Evolutionary conservation across 148 eudicot species (phyloP), one percentile per base, ranked within the genome.

Genomic region (Rhododendron vialii): DNA sequence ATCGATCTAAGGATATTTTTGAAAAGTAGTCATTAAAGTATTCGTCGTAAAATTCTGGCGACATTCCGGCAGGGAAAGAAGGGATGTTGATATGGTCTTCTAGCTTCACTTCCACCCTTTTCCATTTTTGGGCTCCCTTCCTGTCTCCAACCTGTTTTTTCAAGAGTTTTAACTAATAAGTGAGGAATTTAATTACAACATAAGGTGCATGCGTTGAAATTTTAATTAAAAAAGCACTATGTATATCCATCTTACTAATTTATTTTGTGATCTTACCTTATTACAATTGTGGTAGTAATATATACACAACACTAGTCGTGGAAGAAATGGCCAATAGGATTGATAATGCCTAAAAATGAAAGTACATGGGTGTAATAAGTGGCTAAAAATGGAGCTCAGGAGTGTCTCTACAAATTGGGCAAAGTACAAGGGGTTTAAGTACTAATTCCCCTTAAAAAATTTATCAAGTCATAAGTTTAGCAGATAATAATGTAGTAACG

Each of bases 121-220:
- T 93, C 98, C 98, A 96, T 41, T 88, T 89, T 84, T 93, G 95
- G 28, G 65, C 86, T 6, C 95, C 98, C 18, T 92, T 86, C 51
- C 86, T 88, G 81, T 91, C 95, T 28, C 50, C 35, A 77, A 93
- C 93, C 98, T 96, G 90, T 80, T n/a, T 63, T n/a, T n/a, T 9
- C 30, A 63, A 7, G 28, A 63, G 30, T 9, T 63, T 24, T 63
- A 8, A 24, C 28, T n/a, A 8, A n/a, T 3, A n/a, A 63, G 24
- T 59, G 65, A 57, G 63, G 30, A 67, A 18, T n/a, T 67, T 67
- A 67, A 7, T 69, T 11, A 13, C 15, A 28, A 30, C 36, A 28
- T 63, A 24, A 7, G 69, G 69, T 24, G 10, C 28, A 63, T 63
- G 28, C 24, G 3, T 63, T 63, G 69, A 20, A 57, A 18, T 18